Evolutionary conservation across 1,139 yeast genomes (phyloP).

Genomic region (Wickerhamomyces sp.): DNA sequence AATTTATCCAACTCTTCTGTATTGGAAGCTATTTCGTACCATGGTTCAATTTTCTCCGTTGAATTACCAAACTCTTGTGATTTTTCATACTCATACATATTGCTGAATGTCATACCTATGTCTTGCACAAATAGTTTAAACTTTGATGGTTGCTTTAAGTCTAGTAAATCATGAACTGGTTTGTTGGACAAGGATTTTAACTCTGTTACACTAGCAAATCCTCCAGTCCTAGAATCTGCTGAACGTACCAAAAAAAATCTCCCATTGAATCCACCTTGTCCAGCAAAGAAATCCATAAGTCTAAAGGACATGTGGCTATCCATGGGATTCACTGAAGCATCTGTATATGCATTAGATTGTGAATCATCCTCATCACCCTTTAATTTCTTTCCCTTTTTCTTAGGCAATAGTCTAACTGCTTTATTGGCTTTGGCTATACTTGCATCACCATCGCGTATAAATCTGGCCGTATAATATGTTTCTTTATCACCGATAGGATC

Average conservation of each 20-base stretch:
- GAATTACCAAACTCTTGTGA: neutral
- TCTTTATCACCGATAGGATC: constrained; percentile 38
- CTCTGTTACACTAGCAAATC: constrained; percentile 24
- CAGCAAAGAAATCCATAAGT: constrained; percentile 39
- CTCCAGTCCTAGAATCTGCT: constrained; percentile 39
- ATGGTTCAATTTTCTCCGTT: constrained; percentile 20
- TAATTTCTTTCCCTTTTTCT: constrained; percentile 11
- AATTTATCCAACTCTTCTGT: constrained; percentile 32
- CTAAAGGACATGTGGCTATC: constrained; percentile 37
- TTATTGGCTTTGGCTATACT: constrained; percentile 15
- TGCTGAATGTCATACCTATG: constrained; percentile 34
- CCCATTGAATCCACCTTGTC: constrained; percentile 46
- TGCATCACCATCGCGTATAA: constrained; percentile 22
- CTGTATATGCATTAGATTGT: constrained; percentile 26
- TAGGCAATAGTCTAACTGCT: constrained; percentile 10
- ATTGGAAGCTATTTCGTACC: constrained; percentile 44
- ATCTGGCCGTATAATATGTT: constrained; percentile 39
- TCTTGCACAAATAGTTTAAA: constrained; percentile 52
- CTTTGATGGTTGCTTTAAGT: constrained; percentile 30
- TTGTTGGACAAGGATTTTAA: constrained; percentile 16
- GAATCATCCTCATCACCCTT: constrained; percentile 6
- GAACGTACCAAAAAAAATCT: constrained; percentile 43
- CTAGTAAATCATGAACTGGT: constrained; percentile 14
- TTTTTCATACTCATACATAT: constrained; percentile 19
- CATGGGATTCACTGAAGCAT: constrained; percentile 41